Evolutionary conservation across 441 rosid species (phyloP), one percentile per base, ranked within the genome.

Genomic region (Rhodomyrtus psidioides): DNA sequence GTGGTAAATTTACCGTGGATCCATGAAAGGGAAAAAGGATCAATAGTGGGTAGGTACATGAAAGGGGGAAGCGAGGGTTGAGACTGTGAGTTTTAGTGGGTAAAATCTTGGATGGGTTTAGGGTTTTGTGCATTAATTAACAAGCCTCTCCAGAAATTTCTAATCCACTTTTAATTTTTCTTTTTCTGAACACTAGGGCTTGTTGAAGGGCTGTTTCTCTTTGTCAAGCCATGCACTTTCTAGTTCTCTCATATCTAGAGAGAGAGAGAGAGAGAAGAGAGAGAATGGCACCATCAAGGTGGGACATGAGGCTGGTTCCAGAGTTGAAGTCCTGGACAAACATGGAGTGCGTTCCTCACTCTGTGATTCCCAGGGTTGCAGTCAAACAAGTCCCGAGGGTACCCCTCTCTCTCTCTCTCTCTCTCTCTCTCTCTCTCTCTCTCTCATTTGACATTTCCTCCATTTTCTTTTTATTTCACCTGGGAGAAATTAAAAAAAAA

Each of bases 291-390:
- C 53, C 84, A 26, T 57, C 87, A 30, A 51, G 49, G 53, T 86
- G 88, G 88, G 85, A 86, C 46, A 56, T 74, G 75, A 86, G 88
- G 83, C 70, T 30, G 55, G 42, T 83, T 23, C 83, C 83, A 5
- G 74, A 83, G 34, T 54, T 81, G 79, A 46, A 59, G 44, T 74
- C 76, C 53, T 51, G 54, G 46, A 81, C 88, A 13, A 86, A 86
- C 74, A 15, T 86, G 55, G 82, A 86, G 85, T 86, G 82, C 82
- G 28, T 83, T 44, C n/a, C 74, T 59, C 30, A 13, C 70, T 83
- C 42, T 30, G 74, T 74, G 17, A 44, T 49, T 19, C 88, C 88
- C 13, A 42, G 17, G 21, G 83, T 83, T 19, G 85, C 76, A 12
- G 53, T 56, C 82, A 55, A 83, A 12, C 12, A 24, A 21, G 79